Base-by-base conservation (phyloP, 768 basidiomycete species). In the Pisolithus marmoratus region DNA sequence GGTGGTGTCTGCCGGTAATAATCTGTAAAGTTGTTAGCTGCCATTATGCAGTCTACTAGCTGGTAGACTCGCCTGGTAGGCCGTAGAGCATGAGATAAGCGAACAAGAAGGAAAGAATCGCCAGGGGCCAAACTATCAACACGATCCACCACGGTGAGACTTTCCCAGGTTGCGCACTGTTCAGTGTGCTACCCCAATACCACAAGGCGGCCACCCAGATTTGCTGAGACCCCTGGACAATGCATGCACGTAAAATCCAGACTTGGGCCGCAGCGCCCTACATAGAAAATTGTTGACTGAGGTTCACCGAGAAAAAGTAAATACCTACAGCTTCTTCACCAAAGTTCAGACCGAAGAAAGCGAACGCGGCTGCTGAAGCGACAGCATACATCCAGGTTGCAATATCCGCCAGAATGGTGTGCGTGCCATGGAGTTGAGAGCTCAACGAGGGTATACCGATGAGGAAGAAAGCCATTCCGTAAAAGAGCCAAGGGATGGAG, bases 331-430 rank as follows among this genome's bases (percentile, higher is more conserved):
- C 94, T 77, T 95, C 94, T 73, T 96, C 94, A 67, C 94, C 94
- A 66, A 96, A 96, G 70, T 96, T 96, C 55, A 94, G 78, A 62
- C 93, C 94, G 62, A 96, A 96, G 80, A 92, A 94, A 46, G 83
- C 72, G 77, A 95, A 96, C 11, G 90, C 86, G 27, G 90, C 94
- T 12, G 93, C 86, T n/a, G 94, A 95, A 19, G 87, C 93, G 46
- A 91, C 68, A 27, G 93, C 94, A 70, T 96, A 96, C 42, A 75
- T 82, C 92, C 93, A 95, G 1, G 90, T 93, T 11, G 94, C 92
- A 22, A 81, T 71, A 62, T 83, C 85, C 23, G 89, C 75, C 23
- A 96, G 70, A 42, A 77, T 76, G n/a, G 76, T 73, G 57, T 90
- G 88, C 5, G 83, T 77, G 2, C 74, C 72, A 24, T 75, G 72